Evolutionary conservation across 495 filamentous ascomycete genomes (phyloP), one percentile per base, ranked within the genome.

Genomic region (Aspergillus haitiensis): DNA sequence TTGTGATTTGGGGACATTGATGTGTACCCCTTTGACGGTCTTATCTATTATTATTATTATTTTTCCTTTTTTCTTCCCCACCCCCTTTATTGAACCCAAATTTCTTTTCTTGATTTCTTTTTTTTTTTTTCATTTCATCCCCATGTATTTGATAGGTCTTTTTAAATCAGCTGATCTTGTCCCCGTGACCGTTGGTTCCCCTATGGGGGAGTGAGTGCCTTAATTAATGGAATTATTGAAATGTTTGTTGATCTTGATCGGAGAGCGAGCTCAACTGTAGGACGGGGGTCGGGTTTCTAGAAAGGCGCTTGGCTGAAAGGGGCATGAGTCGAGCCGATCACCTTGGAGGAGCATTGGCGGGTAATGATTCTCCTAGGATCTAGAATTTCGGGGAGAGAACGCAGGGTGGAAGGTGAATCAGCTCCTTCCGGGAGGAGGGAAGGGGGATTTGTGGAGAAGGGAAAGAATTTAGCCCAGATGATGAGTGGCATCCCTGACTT

Each of bases 61-160:
- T 60, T 60, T 60, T 61, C 40, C 49, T 47, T 52, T 55, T 62
- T 64, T n/a, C 27, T 18, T 18, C 10, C 34, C 27, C 8, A 49
- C 42, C 39, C 51, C 47, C 33, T 58, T 55, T 54, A 61, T 57
- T 64, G 11, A 46, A 61, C 62, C 40, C 49, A 18, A 52, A 13
- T 62, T 59, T 65, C 40, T 57, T 31, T 45, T 58, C 35, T 61
- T 61, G 58, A 54, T 47, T 63, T 46, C 54, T 66, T 68, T 61
- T 40, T 44, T 64, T 59, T 45, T 58, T 55, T 66, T 64, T 66
- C 63, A 55, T 42, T 61, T 68, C 66, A 56, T 49, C 52, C 33
- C 57, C 48, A 61, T 73, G 68, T 72, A 69, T 70, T 71, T 64
- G 49, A 68, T 66, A 66, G 55, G 48, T n/a, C 54, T 56, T 59